A percentile compares a stretch with the other conserved stretches of the same genome.
These are phyloP conservation scores for Immersiporthe knoxdaviesiana DNA, from an alignment of 2,329 filamentous ascomycete species.

Conservation along the genomic window DNA sequence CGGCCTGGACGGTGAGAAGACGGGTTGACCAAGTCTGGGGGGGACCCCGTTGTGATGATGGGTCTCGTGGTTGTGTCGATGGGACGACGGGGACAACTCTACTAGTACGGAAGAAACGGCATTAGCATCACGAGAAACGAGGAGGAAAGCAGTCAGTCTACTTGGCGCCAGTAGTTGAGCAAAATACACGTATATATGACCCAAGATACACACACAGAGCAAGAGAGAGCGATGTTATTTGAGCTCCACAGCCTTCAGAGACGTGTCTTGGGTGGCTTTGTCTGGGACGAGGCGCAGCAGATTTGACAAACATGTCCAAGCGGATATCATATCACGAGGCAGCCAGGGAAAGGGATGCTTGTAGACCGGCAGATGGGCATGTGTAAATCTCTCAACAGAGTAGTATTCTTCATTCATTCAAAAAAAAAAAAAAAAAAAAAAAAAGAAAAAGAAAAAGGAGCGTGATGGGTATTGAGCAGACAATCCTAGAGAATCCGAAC, in stretches of 20 bases:
- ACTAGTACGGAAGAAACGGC: not conserved
- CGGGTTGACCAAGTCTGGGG: not conserved
- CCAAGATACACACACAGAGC: no score
- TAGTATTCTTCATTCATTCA: constrained; percentile 19
- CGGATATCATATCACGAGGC: not conserved
- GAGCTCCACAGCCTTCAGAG: not conserved
- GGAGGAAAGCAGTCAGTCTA: no score
- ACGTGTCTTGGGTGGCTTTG: not conserved
- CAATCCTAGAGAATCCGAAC: constrained; percentile 7
- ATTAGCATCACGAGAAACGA: not conserved
- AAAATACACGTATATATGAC: not conserved
- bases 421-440: no score
- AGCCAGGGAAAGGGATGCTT: not conserved
- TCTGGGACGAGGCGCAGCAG: not conserved
- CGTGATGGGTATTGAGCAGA: constrained; percentile 26
- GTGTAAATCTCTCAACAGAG: not conserved
- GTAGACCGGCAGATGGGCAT: not conserved
- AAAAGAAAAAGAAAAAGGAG: no score
- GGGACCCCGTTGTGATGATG: not conserved
- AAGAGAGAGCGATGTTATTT: not conserved
- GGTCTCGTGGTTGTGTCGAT: not conserved
- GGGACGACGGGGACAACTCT: not conserved
- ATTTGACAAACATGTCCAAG: not conserved
- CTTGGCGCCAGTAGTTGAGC: not conserved
- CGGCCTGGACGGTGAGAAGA: not conserved